Percentiles rank a stretch among this genome's conserved stretches.
phyloP scores from a whole-genome alignment of 2,329 filamentous ascomycete genomes.

The Gyromitra esculenta region DNA sequence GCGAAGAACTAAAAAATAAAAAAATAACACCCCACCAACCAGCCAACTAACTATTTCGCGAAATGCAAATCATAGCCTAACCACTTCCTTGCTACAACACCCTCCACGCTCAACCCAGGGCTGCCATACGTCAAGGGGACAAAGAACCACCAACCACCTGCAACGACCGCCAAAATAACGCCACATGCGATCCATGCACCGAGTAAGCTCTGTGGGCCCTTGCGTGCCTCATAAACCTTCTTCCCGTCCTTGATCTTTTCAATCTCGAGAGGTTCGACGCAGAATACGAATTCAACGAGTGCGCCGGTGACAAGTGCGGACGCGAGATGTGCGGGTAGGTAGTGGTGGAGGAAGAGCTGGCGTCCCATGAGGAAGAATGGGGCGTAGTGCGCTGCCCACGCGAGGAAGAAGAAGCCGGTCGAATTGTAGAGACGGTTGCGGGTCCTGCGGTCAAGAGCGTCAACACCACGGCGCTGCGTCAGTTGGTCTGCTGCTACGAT shows the following conservation, averaged over 20 bases:
- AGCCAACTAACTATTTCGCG: constrained; percentile 76
- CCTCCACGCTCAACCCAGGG: constrained; percentile 81
- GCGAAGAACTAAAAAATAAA: constrained; percentile 9
- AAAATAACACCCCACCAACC: neutral
- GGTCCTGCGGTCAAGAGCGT: constrained; percentile 92
- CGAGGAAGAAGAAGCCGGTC: constrained; percentile 98
- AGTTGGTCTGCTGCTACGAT: constrained; percentile 93
- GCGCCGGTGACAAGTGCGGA: constrained; percentile 90
- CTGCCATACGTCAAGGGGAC: constrained; percentile 94
- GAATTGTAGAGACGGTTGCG: constrained; percentile 97
- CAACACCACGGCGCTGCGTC: constrained; percentile 88
- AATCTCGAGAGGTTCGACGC: constrained; percentile 77
- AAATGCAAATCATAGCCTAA: constrained; percentile 97
- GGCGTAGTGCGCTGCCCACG: constrained; percentile 96
- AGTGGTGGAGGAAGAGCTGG: constrained; percentile 97
- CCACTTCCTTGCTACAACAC: constrained; percentile 90
- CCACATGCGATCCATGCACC: constrained; percentile 82
- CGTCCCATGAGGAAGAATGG: constrained; percentile 98
- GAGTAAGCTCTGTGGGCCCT: constrained; percentile 75
- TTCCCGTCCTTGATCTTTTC: constrained; percentile 64
- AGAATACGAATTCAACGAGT: constrained; percentile 95
- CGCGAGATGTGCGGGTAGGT: constrained; percentile 91
- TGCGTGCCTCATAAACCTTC: constrained; percentile 62
- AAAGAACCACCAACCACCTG: constrained; percentile 81
- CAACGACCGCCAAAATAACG: constrained; percentile 74